Conservation (phyloP, 116 monocot species). For the Cymodocea nodosa region DNA sequence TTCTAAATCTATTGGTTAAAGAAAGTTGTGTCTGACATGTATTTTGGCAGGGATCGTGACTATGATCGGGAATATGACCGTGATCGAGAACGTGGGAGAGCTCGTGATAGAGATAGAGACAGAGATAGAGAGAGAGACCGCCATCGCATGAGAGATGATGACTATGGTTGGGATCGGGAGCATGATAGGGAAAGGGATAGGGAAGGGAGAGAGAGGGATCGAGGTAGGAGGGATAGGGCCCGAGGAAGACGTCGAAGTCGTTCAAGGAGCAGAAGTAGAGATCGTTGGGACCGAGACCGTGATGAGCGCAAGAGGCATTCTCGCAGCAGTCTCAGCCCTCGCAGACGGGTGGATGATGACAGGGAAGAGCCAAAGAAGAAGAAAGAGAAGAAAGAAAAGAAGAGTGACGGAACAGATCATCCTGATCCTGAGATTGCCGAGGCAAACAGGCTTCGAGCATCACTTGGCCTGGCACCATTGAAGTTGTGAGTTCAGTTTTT, state of each 20-base stretch:
- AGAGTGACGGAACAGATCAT: slow-evolving; percentile 79
- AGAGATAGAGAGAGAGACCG: slow-evolving; percentile 19
- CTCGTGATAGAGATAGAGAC: slow-evolving; percentile 25
- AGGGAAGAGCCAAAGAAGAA: slow-evolving; percentile 58
- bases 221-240: slow-evolving; percentile 15
- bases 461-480: slow-evolving; percentile 75
- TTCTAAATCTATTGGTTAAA: no score
- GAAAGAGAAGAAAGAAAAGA: slow-evolving; percentile 80
- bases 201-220: slow-evolving; percentile 21
- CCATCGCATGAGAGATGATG: slow-evolving; percentile 14
- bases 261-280: slow-evolving; percentile 58
- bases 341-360: slow-evolving; percentile 28
- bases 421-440: slow-evolving; percentile 94
- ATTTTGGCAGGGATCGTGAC: slow-evolving; percentile 10
- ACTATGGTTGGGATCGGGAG: slow-evolving; percentile 14
- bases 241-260: slow-evolving; percentile 27
- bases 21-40: neutral
- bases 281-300: slow-evolving; percentile 60
- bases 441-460: slow-evolving; percentile 76
- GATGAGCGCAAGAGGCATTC: slow-evolving; percentile 50
- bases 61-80: slow-evolving; percentile 27
- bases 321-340: slow-evolving; percentile 49
- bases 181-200: slow-evolving; percentile 10
- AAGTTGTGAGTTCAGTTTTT: slow-evolving; percentile 14
- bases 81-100: slow-evolving; percentile 38